These are phyloP conservation scores for Cladosporium sp. DNA, from an alignment of 2,329 filamentous ascomycete species.

Conservation along the genomic window DNA sequence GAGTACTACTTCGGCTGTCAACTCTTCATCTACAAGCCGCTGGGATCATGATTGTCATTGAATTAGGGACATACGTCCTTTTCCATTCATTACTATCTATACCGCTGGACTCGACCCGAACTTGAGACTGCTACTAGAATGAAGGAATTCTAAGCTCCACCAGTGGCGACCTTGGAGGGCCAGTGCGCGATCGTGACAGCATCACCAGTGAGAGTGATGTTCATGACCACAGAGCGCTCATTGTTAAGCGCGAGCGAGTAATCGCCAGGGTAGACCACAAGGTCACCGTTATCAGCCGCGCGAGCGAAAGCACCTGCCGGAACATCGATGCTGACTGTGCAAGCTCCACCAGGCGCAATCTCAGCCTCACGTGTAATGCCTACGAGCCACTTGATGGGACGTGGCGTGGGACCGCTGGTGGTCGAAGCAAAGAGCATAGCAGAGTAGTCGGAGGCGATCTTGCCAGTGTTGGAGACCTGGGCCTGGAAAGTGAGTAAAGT, in stretches of 20 bases:
- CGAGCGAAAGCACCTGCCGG: slow-evolving; percentile 37
- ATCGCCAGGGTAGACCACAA: slow-evolving; percentile 39
- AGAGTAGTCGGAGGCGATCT: slow-evolving; percentile 37
- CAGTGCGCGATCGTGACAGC: slow-evolving; percentile 39
- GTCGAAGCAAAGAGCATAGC: slow-evolving; percentile 38
- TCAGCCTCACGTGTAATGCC: slow-evolving; percentile 18
- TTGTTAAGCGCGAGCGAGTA: slow-evolving; percentile 40
- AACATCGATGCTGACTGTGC: slow-evolving; percentile 33
- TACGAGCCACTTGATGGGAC: slow-evolving; percentile 41
- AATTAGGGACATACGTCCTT: background rate
- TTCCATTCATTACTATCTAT: background rate
- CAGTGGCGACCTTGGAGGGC: slow-evolving; percentile 18
- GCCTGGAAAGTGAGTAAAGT: slow-evolving; percentile 37
- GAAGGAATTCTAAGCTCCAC: background rate
- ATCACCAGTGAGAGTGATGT: slow-evolving; percentile 35
- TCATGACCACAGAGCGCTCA: slow-evolving; percentile 32
- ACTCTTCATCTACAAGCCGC: background rate
- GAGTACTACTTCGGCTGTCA: background rate
- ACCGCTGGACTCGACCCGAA: background rate
- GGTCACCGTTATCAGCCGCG: slow-evolving; percentile 35
- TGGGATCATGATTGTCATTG: background rate
- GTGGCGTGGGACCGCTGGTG: slow-evolving; percentile 36
- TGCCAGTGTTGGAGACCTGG: slow-evolving; percentile 36
- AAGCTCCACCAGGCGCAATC: slow-evolving; percentile 12
- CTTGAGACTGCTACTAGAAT: background rate